Conservation (phyloP, 2,329 filamentous ascomycete genomes). For the Cryphonectria parasitica region DNA sequence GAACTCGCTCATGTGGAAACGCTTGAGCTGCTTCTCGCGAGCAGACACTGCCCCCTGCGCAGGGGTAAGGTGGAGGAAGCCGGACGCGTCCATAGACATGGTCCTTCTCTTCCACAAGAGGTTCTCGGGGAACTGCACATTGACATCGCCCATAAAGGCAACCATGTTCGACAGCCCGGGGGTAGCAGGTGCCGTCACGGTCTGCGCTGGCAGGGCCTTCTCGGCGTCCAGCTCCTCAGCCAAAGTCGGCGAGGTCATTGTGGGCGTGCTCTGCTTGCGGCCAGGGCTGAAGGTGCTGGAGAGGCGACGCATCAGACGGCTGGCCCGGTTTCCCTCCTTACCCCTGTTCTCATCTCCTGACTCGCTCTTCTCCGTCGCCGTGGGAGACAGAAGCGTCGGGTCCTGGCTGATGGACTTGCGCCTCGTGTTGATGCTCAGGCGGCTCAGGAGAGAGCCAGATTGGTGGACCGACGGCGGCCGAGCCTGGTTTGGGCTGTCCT, state of each 20-base stretch:
- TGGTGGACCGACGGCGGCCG: slow-evolving; percentile 52
- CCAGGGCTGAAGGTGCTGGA: slow-evolving; percentile 56
- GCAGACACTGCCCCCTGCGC: slow-evolving; percentile 57
- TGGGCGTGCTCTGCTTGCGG: slow-evolving; percentile 50
- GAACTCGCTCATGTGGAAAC: slow-evolving; percentile 87
- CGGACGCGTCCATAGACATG: slow-evolving; percentile 81
- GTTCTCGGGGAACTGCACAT: slow-evolving; percentile 96
- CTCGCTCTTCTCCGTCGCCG: slow-evolving; percentile 48
- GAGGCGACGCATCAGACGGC: slow-evolving; percentile 62
- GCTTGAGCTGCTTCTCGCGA: slow-evolving; percentile 64
- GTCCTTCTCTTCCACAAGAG: slow-evolving; percentile 94
- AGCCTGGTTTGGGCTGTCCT: slow-evolving; percentile 33
- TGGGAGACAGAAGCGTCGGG: slow-evolving; percentile 45
- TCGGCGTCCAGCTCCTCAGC: slow-evolving; percentile 50
- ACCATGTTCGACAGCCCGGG: slow-evolving; percentile 49
- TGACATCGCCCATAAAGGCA: slow-evolving; percentile 83
- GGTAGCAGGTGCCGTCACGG: slow-evolving; percentile 31
- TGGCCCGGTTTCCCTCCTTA: slow-evolving; percentile 48
- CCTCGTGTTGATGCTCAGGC: slow-evolving; percentile 67
- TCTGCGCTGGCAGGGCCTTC: slow-evolving; percentile 17
- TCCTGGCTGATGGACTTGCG: slow-evolving; percentile 57
- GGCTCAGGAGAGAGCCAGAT: slow-evolving; percentile 58
- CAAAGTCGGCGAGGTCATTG: slow-evolving; percentile 55
- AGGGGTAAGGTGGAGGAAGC: slow-evolving; percentile 79
- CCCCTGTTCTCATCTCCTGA: slow-evolving; percentile 50